Evolutionary conservation across 2,329 filamentous ascomycete species (phyloP), one percentile per base, ranked within the genome.

Genomic region (Aureobasidium sp.): DNA sequence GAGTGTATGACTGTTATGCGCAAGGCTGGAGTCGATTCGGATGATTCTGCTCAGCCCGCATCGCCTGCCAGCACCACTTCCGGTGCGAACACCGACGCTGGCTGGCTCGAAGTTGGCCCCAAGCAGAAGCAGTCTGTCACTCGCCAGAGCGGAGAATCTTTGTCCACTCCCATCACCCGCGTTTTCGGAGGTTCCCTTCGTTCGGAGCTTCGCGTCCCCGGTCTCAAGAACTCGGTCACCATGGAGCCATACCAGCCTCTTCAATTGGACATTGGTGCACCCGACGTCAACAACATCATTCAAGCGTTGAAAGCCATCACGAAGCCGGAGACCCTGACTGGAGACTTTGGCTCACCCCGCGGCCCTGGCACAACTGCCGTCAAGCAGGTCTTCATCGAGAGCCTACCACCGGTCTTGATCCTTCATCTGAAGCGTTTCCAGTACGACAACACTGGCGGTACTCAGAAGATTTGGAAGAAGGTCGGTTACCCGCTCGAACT

Each of bases 401-500:
- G 86, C 1, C 79, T 97, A 16, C 94, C 94, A 0, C 90, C 91
- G 0, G 90, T 97, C 4, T 82, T 99, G 13, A 96, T 97, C 59
- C 82, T 99, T 9, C 94, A 99, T 71, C 81, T 99, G 45, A 99
- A 99, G 78, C 90, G 94, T 47, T 99, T 99, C 80, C 91, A 97
- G 69, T 97, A 96, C 69, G 91, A 97, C 69, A 90, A 86, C 64
- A 84, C 87, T 62, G 89, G 87, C 48, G 91, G 91, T 29, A 96
- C 91, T 0, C 88, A 96, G 70, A 99, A 99, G 80, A 96, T 97
- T 65, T 97, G 93, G 90, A 99, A 97, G 79, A 96, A 93, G 78
- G 82, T 99, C 62, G 93, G 91, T 21, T 99, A 99, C 70, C 94
- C 94, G 0, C 79, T 99, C 32, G 92, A 97, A 69, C 81, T 99